Evolutionary conservation across 192 early-diverging fungal species (phyloP).

Genomic region (Backusella mclennaniae): DNA sequence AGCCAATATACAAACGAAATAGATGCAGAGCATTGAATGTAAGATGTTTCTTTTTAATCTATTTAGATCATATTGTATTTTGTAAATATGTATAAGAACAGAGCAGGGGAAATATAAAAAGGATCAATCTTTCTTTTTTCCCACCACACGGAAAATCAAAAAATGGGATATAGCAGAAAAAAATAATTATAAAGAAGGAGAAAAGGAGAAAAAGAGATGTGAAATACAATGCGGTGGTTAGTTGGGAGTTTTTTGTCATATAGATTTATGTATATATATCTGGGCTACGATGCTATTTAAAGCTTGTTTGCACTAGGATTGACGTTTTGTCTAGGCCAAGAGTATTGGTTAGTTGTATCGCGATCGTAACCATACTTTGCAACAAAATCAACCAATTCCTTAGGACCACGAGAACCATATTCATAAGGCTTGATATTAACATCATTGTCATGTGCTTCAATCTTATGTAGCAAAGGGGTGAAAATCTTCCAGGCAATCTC

Average conservation of each 20-base stretch:
- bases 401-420: constrained; percentile 85
- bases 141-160: background rate
- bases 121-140: background rate
- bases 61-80: background rate
- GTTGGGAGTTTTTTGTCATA: background rate
- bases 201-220: background rate
- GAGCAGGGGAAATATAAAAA: background rate
- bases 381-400: constrained; percentile 73
- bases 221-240: background rate
- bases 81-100: background rate
- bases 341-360: background rate
- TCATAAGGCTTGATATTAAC: constrained; percentile 65
- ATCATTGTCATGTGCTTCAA: constrained; percentile 55
- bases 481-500: constrained; percentile 98
- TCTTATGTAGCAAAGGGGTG: constrained; percentile 91
- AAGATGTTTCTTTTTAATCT: background rate
- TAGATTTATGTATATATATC: background rate
- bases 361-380: constrained; percentile 45
- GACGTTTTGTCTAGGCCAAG: constrained; percentile 14
- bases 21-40: background rate
- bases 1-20: background rate
- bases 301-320: constrained; percentile 8
- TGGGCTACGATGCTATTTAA: background rate
- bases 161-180: constrained; percentile 6
- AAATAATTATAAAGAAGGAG: background rate